Evolutionary conservation across 306 rosid species (phyloP).

Genomic region (Myrica gale): DNA sequence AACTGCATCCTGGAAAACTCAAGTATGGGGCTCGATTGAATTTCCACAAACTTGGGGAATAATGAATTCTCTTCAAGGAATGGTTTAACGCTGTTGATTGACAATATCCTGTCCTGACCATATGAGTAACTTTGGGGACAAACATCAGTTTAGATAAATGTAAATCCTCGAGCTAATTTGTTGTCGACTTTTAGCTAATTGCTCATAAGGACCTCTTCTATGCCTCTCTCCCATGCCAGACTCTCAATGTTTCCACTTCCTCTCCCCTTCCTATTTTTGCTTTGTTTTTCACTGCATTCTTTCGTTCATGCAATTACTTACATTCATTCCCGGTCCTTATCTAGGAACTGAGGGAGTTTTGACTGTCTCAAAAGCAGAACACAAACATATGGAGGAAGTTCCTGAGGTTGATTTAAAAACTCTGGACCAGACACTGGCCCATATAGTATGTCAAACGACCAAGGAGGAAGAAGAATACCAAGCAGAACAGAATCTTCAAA

Average conservation of each 20-base stretch:
- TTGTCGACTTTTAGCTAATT: background rate
- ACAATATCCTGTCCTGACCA: background rate
- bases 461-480: constrained; percentile 51
- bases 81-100: background rate
- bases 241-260: constrained; percentile 3
- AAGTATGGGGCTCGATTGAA: background rate
- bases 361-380: constrained; percentile 36
- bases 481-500: constrained; percentile 41
- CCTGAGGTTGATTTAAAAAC: constrained; percentile 31
- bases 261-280: background rate
- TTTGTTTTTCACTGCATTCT: constrained; percentile 1
- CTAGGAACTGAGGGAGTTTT: constrained; percentile 27
- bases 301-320: constrained; percentile 3
- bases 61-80: background rate
- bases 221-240: background rate
- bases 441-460: constrained; percentile 42
- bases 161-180: background rate
- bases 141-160: background rate
- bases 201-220: background rate
- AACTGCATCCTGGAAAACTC: background rate
- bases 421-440: constrained; percentile 51
- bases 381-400: constrained; percentile 28
- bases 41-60: background rate
- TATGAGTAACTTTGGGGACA: background rate
- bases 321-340: background rate